These are phyloP conservation scores for Populus tomentosa DNA, from an alignment of 441 rosid species.

Conservation along the genomic window DNA sequence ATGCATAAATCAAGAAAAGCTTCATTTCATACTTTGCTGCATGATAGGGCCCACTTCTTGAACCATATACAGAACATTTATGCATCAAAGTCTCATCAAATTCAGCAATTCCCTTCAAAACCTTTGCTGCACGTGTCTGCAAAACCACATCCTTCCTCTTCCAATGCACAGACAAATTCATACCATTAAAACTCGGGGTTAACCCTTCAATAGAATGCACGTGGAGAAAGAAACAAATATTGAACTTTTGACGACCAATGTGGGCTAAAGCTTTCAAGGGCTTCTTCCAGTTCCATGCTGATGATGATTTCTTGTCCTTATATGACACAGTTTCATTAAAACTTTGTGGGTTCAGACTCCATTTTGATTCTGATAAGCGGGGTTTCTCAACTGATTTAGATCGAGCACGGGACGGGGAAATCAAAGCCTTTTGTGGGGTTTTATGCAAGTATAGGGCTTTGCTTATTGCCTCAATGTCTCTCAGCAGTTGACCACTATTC, in stretches of 20 bases:
- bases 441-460: constrained; percentile 58
- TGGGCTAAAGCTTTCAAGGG: constrained; percentile 67
- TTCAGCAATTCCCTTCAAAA: constrained; percentile 49
- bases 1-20: constrained; percentile 52
- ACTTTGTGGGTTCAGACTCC: constrained; percentile 22
- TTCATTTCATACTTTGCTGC: constrained; percentile 58
- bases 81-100: constrained; percentile 68
- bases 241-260: constrained; percentile 47
- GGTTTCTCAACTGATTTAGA: constrained; percentile 47
- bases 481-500: constrained; percentile 48
- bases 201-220: constrained; percentile 76
- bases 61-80: constrained; percentile 54
- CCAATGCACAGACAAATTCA: constrained; percentile 56
- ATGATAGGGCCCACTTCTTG: constrained; percentile 48
- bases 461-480: constrained; percentile 73
- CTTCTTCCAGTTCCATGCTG: constrained; percentile 76
- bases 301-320: constrained; percentile 43
- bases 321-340: constrained; percentile 15
- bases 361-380: constrained; percentile 21
- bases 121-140: constrained; percentile 46
- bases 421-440: constrained; percentile 33
- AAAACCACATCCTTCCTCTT: constrained; percentile 64
- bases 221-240: constrained; percentile 64
- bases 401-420: constrained; percentile 33
- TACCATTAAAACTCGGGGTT: constrained; percentile 42